Conservation (phyloP, 139 green algal species). For the Astrephomene gubernaculifera region DNA sequence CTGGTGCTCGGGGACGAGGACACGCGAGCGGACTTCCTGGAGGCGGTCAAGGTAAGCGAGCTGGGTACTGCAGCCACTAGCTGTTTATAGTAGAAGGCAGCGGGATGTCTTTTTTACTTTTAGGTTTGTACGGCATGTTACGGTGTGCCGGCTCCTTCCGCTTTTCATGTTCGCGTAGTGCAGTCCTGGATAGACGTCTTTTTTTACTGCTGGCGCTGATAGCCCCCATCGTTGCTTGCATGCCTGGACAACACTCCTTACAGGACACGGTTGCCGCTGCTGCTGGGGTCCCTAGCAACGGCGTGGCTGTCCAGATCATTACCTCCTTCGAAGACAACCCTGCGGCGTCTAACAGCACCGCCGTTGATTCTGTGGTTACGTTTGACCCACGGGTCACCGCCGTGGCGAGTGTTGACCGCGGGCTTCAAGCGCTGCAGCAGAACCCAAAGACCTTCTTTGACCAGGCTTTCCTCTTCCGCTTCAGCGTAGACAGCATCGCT, state of each 20-base stretch:
- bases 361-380: not conserved
- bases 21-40: not conserved
- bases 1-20: not conserved
- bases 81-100: not conserved
- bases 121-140: too few relatives aligned
- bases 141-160: too few relatives aligned
- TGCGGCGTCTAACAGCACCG: too few relatives aligned
- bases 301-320: not conserved
- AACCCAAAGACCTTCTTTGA: not conserved
- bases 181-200: not conserved
- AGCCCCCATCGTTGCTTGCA: too few relatives aligned
- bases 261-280: not conserved
- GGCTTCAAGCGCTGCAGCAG: not conserved
- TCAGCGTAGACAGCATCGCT: not conserved
- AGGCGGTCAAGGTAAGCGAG: not conserved
- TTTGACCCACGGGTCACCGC: conserved; percentile 4
- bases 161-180: too few relatives aligned
- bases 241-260: too few relatives aligned
- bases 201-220: too few relatives aligned
- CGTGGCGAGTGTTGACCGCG: not conserved
- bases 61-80: not conserved
- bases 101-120: too few relatives aligned
- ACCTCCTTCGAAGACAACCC: not conserved
- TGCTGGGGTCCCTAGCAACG: not conserved
- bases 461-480: not conserved